These are phyloP conservation scores for Nakaseomyces nivariensis DNA, from an alignment of 1,139 yeast species.

Conservation along the genomic window DNA sequence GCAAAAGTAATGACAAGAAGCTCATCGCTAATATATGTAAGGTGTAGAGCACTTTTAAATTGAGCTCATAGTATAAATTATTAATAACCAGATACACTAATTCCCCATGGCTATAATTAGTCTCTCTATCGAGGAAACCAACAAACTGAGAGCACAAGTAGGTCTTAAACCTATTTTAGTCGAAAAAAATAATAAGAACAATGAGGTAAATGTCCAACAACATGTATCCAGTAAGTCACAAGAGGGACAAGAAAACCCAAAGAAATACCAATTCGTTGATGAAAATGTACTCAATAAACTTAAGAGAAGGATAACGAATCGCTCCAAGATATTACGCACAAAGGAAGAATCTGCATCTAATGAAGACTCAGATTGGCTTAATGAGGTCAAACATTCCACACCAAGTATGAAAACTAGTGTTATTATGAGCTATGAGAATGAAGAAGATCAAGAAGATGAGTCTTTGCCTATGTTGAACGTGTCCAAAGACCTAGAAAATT, in stretches of 20 bases:
- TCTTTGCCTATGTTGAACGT: constrained; percentile 9
- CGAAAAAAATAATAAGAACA: background rate
- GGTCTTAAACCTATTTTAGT: constrained; percentile 41
- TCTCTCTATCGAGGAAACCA: constrained; percentile 44
- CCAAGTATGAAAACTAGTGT: background rate
- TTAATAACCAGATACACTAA: too few species aligned
- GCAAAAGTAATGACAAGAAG: too few species aligned
- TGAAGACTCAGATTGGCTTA: background rate
- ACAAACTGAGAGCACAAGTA: constrained; percentile 38
- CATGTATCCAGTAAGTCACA: background rate
- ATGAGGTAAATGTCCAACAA: background rate
- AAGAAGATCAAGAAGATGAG: constrained; percentile 14
- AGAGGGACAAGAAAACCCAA: background rate
- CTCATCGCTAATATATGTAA: too few species aligned
- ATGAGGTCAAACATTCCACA: background rate
- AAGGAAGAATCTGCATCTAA: background rate
- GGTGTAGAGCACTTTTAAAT: too few species aligned
- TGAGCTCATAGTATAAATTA: background rate
- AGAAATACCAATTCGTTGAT: background rate
- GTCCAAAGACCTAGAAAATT: constrained; percentile 12
- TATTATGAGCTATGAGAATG: constrained; percentile 5
- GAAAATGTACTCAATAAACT: background rate
- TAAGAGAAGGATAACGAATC: background rate
- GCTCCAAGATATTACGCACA: background rate
- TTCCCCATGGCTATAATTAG: constrained; percentile 14